Percentiles rank a stretch among this genome's conserved stretches.
These are phyloP conservation scores for Talaromyces marneffei DNA, from an alignment of 2,329 filamentous ascomycete species.

Conservation along the genomic window DNA sequence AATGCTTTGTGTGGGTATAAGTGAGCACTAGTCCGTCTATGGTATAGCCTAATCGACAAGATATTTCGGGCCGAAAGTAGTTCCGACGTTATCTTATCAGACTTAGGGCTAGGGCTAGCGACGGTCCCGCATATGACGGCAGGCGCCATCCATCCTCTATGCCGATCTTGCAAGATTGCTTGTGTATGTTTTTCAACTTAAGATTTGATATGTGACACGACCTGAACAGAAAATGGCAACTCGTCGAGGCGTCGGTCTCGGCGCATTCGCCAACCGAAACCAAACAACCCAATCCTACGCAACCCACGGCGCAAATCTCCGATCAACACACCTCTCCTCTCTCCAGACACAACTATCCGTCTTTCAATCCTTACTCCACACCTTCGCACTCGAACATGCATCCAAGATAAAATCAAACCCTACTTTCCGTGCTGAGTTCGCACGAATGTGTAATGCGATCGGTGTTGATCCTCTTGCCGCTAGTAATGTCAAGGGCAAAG, in stretches of 20 bases:
- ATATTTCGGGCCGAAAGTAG: not conserved
- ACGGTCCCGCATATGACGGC: conserved; percentile 16
- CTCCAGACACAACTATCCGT: conserved; percentile 90
- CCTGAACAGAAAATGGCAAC: conserved; percentile 34
- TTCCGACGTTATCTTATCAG: conserved; percentile 17
- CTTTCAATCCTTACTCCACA: conserved; percentile 90
- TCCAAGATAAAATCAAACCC: conserved; percentile 95
- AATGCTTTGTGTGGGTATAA: conserved; percentile 35
- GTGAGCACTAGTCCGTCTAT: conserved; percentile 20
- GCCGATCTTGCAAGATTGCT: not conserved
- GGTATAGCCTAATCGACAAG: conserved; percentile 10
- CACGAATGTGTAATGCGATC: conserved; percentile 95
- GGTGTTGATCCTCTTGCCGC: conserved; percentile 91
- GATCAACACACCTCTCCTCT: conserved; percentile 73
- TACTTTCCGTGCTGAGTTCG: conserved; percentile 91
- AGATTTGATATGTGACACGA: not conserved
- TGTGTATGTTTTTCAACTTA: not conserved
- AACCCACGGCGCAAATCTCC: conserved; percentile 80
- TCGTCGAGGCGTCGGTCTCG: conserved; percentile 71
- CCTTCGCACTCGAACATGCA: conserved; percentile 90
- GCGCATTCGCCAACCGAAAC: conserved; percentile 78
- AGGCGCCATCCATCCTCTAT: not conserved
- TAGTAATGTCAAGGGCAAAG: conserved; percentile 49
- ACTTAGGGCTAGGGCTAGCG: conserved; percentile 19
- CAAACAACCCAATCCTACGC: conserved; percentile 86